A percentile compares a stretch with the other conserved stretches of the same genome.
These are phyloP conservation scores for Dryadomyces sulphureus DNA, from an alignment of 2,329 filamentous ascomycete genomes.

Conservation along the genomic window DNA sequence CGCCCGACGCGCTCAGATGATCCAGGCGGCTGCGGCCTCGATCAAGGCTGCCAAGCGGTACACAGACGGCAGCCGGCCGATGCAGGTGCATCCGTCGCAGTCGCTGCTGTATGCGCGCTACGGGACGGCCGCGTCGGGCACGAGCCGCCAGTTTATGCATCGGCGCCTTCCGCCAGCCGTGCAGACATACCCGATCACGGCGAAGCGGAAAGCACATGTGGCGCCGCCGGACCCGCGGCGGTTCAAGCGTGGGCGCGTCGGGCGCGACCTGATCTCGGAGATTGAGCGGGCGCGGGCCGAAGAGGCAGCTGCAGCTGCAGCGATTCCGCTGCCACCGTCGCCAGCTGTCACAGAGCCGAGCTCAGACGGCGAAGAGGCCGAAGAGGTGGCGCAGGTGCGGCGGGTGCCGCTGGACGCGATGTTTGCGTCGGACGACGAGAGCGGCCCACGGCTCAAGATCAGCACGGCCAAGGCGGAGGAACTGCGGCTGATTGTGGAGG, in stretches of 20 bases:
- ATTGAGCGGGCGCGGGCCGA: background rate
- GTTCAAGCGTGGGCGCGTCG: conserved; percentile 6
- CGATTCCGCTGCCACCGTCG: conserved; percentile 9
- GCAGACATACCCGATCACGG: conserved; percentile 1
- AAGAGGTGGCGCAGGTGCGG: background rate
- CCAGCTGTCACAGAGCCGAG: conserved; percentile 7
- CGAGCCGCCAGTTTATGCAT: background rate
- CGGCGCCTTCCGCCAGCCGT: background rate
- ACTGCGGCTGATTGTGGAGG: conserved; percentile 9
- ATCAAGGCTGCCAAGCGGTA: conserved; percentile 5
- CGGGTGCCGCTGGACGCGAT: conserved; percentile 4
- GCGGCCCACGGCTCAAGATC: conserved; percentile 10
- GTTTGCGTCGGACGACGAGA: conserved; percentile 3
- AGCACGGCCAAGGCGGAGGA: conserved; percentile 14
- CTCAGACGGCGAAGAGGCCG: conserved; percentile 5
- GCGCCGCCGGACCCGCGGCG: background rate
- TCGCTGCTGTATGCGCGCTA: conserved; percentile 6
- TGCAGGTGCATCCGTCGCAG: conserved; percentile 5
- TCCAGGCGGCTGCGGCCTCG: conserved; percentile 7
- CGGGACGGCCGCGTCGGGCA: background rate
- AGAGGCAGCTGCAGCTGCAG: conserved; percentile 1
- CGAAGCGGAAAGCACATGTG: conserved; percentile 7
- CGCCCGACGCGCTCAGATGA: conserved; percentile 2
- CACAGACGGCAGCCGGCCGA: background rate
- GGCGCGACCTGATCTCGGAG: background rate